These are phyloP conservation scores for Tylopilus balloui DNA, from an alignment of 768 basidiomycete genomes.

Conservation along the genomic window DNA sequence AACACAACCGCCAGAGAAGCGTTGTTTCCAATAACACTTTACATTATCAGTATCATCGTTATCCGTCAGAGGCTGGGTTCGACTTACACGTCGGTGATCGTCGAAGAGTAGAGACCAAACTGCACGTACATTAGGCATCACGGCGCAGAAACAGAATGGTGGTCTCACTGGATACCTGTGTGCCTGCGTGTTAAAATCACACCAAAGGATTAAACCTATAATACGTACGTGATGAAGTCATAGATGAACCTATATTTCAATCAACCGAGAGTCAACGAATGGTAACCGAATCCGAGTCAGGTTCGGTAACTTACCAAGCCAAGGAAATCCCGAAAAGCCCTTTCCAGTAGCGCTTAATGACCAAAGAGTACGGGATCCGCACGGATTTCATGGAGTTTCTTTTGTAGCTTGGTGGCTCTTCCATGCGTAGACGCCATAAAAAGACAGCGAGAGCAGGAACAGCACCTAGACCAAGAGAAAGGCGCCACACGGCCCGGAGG, in stretches of 20 bases:
- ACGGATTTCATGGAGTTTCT: constrained; percentile 76
- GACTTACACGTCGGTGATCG: constrained; percentile 60
- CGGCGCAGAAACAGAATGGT: not conserved
- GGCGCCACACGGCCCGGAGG: constrained; percentile 81
- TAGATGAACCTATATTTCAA: constrained; percentile 60
- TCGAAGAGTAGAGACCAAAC: constrained; percentile 81
- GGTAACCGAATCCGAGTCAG: not conserved
- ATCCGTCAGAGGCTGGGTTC: not conserved
- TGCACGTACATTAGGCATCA: constrained; percentile 23
- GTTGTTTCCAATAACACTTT: constrained; percentile 54
- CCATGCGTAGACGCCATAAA: constrained; percentile 82
- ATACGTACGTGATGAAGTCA: constrained; percentile 70
- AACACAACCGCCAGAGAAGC: constrained; percentile 57
- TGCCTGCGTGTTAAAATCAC: not conserved
- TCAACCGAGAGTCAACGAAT: not conserved
- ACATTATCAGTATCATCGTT: not conserved
- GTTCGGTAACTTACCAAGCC: constrained; percentile 50
- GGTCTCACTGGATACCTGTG: constrained; percentile 58
- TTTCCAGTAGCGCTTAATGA: constrained; percentile 77
- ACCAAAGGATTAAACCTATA: not conserved
- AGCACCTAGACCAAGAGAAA: constrained; percentile 79
- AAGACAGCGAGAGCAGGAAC: constrained; percentile 80
- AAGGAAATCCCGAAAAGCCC: constrained; percentile 70
- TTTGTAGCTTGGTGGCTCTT: constrained; percentile 69
- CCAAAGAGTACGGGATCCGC: constrained; percentile 69